Evolutionary conservation across 305 asterid species (phyloP).

Genomic region (Fraxinus ornus): DNA sequence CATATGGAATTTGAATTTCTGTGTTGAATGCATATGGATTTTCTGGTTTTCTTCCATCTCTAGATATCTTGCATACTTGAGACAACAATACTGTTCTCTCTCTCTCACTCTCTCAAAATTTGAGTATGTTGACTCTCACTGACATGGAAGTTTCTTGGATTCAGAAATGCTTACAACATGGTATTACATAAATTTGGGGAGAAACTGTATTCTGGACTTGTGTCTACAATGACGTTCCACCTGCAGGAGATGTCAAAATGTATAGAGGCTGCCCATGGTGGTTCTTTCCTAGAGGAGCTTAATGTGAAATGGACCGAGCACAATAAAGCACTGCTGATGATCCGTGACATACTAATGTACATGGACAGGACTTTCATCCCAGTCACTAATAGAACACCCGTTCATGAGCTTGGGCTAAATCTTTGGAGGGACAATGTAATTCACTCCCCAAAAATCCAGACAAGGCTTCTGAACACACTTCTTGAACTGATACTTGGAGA

Average conservation of each 20-base stretch:
- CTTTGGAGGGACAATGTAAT: conserved; percentile 56
- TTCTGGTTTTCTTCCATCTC: not conserved
- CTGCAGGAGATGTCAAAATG: conserved; percentile 45
- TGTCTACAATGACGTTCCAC: conserved; percentile 51
- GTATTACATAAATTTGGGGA: conserved; percentile 59
- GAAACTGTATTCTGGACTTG: conserved; percentile 56
- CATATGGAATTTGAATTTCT: not conserved
- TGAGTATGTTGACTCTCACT: conserved; percentile 3
- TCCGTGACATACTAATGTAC: conserved; percentile 56
- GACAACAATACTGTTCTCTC: not conserved
- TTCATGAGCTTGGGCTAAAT: conserved; percentile 55
- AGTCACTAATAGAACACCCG: conserved; percentile 48
- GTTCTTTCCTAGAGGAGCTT: conserved; percentile 52
- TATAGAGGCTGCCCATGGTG: conserved; percentile 54
- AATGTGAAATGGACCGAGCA: conserved; percentile 54
- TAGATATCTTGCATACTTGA: conserved; percentile 4
- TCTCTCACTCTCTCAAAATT: not conserved
- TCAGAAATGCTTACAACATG: conserved; percentile 61
- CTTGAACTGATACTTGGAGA: conserved; percentile 43
- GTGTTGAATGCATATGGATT: conserved; percentile 1
- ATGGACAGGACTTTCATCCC: conserved; percentile 59
- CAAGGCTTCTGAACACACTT: conserved; percentile 41
- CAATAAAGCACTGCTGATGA: conserved; percentile 57
- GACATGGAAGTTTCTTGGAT: conserved; percentile 22
- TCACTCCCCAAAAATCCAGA: conserved; percentile 43